Conservation (phyloP, 768 basidiomycete genomes). For the Termitomyces heimii region DNA sequence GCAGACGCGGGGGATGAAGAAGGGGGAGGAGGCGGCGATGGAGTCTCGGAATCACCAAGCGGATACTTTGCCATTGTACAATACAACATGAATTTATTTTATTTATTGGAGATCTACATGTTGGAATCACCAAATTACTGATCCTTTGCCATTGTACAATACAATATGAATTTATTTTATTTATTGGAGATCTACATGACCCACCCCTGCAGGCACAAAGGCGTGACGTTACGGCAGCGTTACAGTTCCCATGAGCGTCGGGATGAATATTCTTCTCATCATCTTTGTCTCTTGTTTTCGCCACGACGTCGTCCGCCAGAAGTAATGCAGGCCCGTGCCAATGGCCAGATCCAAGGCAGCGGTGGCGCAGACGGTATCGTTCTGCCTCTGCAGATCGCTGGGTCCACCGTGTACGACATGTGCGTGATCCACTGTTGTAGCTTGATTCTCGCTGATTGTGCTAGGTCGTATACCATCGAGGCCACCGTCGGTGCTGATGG, state of each 20-base stretch:
- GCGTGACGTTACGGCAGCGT: not conserved
- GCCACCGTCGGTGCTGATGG: slow-evolving; percentile 42
- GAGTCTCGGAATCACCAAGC: not conserved
- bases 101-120: no score
- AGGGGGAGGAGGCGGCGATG: not conserved
- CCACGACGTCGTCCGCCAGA: no score
- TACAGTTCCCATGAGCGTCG: not conserved
- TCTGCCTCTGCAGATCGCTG: slow-evolving; percentile 50
- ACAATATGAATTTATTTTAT: no score
- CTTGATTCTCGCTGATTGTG: not conserved
- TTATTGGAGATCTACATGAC: no score
- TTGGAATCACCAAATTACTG: not conserved
- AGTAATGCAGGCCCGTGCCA: slow-evolving; percentile 6
- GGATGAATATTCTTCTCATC: not conserved
- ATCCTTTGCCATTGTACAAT: not conserved
- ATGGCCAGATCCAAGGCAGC: slow-evolving; percentile 26
- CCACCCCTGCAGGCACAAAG: not conserved
- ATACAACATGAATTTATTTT: no score
- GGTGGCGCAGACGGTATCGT: slow-evolving; percentile 53
- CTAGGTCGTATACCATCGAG: slow-evolving; percentile 65
- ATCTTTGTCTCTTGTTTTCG: no score
- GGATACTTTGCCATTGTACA: not conserved
- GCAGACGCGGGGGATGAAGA: not conserved
- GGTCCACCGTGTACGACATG: slow-evolving; percentile 51
- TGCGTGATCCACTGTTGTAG: slow-evolving; percentile 31